These are phyloP conservation scores for Madurella fahalii DNA, from an alignment of 2,329 filamentous ascomycete genomes.

Conservation along the genomic window DNA sequence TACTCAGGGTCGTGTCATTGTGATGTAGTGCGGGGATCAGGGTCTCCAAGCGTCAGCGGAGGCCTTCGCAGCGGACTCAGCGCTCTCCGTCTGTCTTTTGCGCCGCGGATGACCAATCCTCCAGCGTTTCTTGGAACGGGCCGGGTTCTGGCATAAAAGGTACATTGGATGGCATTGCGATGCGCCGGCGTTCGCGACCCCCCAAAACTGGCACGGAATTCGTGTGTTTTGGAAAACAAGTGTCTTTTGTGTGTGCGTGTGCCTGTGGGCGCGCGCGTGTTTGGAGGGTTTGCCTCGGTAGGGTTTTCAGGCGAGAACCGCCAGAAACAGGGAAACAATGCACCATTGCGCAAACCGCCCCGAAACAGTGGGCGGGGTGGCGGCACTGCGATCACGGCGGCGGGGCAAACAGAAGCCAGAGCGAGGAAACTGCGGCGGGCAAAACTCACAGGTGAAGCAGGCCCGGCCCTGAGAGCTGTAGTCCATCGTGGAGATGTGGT, in stretches of 20 bases:
- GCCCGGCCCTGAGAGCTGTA: slow-evolving; percentile 34
- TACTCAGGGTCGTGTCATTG: slow-evolving; percentile 16
- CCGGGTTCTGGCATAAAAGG: not conserved
- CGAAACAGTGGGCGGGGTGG: slow-evolving; percentile 14
- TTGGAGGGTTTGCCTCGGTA: not conserved
- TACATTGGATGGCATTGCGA: not conserved
- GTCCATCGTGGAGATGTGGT: slow-evolving; percentile 33
- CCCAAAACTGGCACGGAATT: slow-evolving; percentile 3
- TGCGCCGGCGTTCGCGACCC: slow-evolving; percentile 4
- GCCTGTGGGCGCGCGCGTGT: slow-evolving; percentile 1
- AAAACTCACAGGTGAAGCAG: slow-evolving; percentile 50
- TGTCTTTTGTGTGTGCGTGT: not conserved
- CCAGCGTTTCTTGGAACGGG: not conserved
- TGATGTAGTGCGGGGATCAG: slow-evolving; percentile 11
- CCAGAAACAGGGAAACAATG: slow-evolving; percentile 7
- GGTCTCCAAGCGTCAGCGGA: slow-evolving; percentile 8
- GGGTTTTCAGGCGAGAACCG: slow-evolving; percentile 5
- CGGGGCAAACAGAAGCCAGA: slow-evolving; percentile 22
- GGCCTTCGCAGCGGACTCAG: not conserved
- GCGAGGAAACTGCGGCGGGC: slow-evolving; percentile 19
- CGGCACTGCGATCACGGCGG: slow-evolving; percentile 17
- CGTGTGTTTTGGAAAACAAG: not conserved
- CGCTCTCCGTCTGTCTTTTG: slow-evolving; percentile 12
- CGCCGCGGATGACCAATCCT: slow-evolving; percentile 5
- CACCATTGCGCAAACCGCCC: slow-evolving; percentile 7